Evolutionary conservation across 108 stramenopile species (phyloP).

Genomic region (Stephanodiscus triporus): DNA sequence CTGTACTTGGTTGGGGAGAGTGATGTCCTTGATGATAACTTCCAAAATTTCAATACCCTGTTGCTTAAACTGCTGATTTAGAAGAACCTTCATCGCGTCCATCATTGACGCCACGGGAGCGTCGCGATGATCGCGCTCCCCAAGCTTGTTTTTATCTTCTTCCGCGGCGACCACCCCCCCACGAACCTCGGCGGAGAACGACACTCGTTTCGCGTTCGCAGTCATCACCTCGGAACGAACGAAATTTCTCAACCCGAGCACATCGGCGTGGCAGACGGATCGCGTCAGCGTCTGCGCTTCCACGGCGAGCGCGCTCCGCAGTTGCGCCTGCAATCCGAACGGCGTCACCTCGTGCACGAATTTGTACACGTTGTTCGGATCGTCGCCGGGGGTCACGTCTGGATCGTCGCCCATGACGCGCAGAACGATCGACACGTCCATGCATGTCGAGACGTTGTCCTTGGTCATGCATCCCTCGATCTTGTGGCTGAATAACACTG

Average conservation of each 20-base stretch:
- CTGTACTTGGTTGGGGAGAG: conserved; percentile 44
- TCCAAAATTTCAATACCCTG: conserved; percentile 48
- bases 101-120: conserved; percentile 29
- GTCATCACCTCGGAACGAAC: conserved; percentile 9
- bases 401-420: conserved; percentile 58
- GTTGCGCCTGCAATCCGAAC: conserved; percentile 51
- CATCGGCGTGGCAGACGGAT: conserved; percentile 56
- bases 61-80: conserved; percentile 53
- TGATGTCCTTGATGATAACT: conserved; percentile 56
- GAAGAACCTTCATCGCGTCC: conserved; percentile 41
- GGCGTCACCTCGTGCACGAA: conserved; percentile 65
- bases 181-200: conserved; percentile 28
- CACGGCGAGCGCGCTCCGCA: conserved; percentile 44
- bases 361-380: conserved; percentile 51
- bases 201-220: not conserved
- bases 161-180: conserved; percentile 16
- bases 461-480: conserved; percentile 58
- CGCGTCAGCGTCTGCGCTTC: conserved; percentile 53
- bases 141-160: not conserved
- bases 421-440: conserved; percentile 52
- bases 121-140: conserved; percentile 19
- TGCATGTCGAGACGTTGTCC: conserved; percentile 56
- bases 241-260: conserved; percentile 51
- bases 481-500: conserved; percentile 48
- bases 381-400: conserved; percentile 37